Evolutionary conservation across 1,284 basidiomycete species (phyloP), one percentile per base, ranked within the genome.

Genomic region (Naganishia sp.): DNA sequence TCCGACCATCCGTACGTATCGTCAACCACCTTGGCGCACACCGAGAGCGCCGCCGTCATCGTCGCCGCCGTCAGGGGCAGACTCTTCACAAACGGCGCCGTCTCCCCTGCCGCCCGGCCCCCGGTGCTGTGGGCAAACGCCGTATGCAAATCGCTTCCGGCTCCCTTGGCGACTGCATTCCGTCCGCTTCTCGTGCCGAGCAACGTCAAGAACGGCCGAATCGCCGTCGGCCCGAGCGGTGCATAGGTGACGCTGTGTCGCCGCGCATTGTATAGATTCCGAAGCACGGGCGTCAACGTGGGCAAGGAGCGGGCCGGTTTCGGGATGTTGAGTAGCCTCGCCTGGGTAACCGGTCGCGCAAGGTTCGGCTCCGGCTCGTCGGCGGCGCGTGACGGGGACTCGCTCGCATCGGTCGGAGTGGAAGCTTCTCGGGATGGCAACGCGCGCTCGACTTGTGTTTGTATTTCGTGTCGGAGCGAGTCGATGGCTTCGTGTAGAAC

Each of bases 191-290:
- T 28, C 10, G 59, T 56, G 5, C 39, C 33, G 11, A 67, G 55
- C 10, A 63, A 50, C 23, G 46, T 67, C 45, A 67, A 44, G 28
- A 67, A 63, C 33, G 66, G 66, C 15, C 61, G 21, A 42, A 67
- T 54, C 7, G 33, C 31, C 15, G 46, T 54, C 2, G 66, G 60
- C 9, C 52, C n/a, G 53, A 59, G 39, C 23, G 66, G 66, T 31
- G 60, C 66, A 23, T 57, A 57, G 13, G 66, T 63, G 42, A 67
- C 36, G 25, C 60, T 55, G 43, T 67, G 66, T 21, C 61, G 36
- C 11, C 46, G 53, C 7, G 55, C 55, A 43, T 61, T 63, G 54
- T 67, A 67, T 13, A 63, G 48, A 16, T 57, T 55, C 28, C 55
- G 44, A 11, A 67, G 45, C 10, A 64, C 18, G 28, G 60, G 66